These are phyloP conservation scores for Quercus lobata DNA, from an alignment of 331 rosid species.

Conservation along the genomic window DNA sequence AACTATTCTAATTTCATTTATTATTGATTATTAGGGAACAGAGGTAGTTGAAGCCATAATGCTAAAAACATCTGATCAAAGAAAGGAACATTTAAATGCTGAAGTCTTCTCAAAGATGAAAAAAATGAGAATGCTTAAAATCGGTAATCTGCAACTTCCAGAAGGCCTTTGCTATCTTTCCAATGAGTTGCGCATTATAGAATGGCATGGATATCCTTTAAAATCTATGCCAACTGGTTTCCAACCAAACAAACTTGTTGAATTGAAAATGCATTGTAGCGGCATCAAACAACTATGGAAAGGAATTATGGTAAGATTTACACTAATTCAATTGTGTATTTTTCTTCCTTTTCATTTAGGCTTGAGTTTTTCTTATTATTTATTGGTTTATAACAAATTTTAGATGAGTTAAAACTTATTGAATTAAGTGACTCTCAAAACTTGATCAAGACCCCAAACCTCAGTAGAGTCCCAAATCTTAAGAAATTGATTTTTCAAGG, in stretches of 20 bases:
- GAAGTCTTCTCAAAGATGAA: no score
- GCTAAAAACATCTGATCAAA: no score
- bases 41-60: no score
- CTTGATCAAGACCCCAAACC: not conserved
- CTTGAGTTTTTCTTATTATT: not conserved
- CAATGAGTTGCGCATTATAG: not conserved
- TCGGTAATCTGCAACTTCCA: no score
- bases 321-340: no score
- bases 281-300: not conserved
- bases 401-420: not conserved
- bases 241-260: not conserved
- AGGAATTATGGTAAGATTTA: not conserved
- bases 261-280: not conserved
- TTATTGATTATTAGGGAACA: no score
- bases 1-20: no score
- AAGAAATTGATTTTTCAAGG: no score
- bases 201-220: not conserved
- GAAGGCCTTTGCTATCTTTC: no score
- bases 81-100: no score
- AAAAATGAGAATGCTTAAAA: no score
- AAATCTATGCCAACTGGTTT: not conserved
- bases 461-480: not conserved
- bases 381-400: not conserved
- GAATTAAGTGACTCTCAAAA: not conserved
- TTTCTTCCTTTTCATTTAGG: not conserved